phyloP scores from a whole-genome alignment of 768 basidiomycete species.

The Termitomyces sp. region DNA sequence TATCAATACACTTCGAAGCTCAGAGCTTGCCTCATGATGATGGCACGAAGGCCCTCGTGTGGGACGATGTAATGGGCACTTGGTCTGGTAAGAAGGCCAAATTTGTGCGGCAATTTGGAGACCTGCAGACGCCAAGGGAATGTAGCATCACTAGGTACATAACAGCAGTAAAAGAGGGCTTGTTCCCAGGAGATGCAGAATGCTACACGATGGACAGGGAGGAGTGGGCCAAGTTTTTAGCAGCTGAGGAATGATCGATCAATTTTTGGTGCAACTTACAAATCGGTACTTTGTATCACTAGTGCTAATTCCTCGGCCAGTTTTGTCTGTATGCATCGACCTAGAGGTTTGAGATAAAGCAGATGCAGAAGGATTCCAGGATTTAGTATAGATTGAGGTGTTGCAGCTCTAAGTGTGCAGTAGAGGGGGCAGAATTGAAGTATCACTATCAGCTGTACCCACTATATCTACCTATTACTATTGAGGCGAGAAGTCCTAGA shows the following conservation, averaged over 20 bases:
- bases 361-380: too few species aligned
- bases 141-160: constrained; percentile 66
- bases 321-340: too few species aligned
- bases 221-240: constrained; percentile 67
- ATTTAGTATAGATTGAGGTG: too few species aligned
- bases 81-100: constrained; percentile 81
- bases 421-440: too few species aligned
- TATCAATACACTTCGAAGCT: neutral
- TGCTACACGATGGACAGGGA: constrained; percentile 73
- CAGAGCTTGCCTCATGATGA: neutral
- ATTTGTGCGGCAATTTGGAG: constrained; percentile 84
- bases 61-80: constrained; percentile 85
- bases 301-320: too few species aligned
- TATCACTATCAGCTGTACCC: too few species aligned
- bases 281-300: too few species aligned
- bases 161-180: constrained; percentile 63
- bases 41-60: constrained; percentile 67
- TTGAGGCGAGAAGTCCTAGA: too few species aligned
- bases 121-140: constrained; percentile 57
- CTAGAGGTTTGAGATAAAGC: too few species aligned
- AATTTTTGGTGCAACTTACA: too few species aligned
- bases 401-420: too few species aligned
- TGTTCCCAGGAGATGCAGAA: constrained; percentile 72
- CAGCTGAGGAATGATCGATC: neutral
- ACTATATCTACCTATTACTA: too few species aligned